Conservation (phyloP, 805 yeast genomes). For the Hermanozyma aechmeae region DNA sequence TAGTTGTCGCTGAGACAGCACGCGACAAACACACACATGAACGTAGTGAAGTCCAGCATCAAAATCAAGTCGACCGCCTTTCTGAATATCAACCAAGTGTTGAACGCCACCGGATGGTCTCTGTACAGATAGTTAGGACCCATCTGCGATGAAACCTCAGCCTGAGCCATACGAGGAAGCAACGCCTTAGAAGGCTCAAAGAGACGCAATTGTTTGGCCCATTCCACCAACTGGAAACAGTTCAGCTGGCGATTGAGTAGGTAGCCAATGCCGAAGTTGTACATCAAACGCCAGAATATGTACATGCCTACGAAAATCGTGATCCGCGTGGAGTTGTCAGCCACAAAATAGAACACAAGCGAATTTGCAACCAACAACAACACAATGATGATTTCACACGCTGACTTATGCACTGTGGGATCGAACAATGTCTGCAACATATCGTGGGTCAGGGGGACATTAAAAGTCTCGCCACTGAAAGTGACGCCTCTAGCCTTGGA, state of each 20-base stretch:
- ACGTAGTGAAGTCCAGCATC: slow-evolving; percentile 77
- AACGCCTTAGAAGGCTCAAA: slow-evolving; percentile 27
- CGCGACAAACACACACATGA: slow-evolving; percentile 53
- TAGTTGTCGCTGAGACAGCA: slow-evolving; percentile 29
- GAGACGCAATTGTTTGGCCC: slow-evolving; percentile 38
- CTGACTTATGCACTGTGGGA: slow-evolving; percentile 61
- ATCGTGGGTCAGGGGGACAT: slow-evolving; percentile 63
- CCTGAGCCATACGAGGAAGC: slow-evolving; percentile 28
- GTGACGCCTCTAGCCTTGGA: slow-evolving; percentile 33
- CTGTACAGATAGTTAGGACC: slow-evolving; percentile 21
- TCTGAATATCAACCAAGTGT: slow-evolving; percentile 74
- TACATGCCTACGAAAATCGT: slow-evolving; percentile 45
- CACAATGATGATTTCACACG: slow-evolving; percentile 55
- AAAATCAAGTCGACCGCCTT: slow-evolving; percentile 72
- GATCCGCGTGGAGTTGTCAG: slow-evolving; percentile 16
- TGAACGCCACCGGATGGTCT: slow-evolving; percentile 58
- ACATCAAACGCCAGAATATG: slow-evolving; percentile 64
- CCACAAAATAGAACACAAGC: slow-evolving; percentile 20
- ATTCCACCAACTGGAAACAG: slow-evolving; percentile 40
- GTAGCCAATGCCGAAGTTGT: slow-evolving; percentile 75
- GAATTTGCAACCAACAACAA: slow-evolving; percentile 21
- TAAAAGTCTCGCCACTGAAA: slow-evolving; percentile 33
- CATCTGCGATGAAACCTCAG: slow-evolving; percentile 30
- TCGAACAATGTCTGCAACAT: slow-evolving; percentile 78
- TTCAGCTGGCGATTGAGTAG: slow-evolving; percentile 60